These are phyloP conservation scores for Eucalyptus globulus DNA, from an alignment of 345 rosid species.

Conservation along the genomic window DNA sequence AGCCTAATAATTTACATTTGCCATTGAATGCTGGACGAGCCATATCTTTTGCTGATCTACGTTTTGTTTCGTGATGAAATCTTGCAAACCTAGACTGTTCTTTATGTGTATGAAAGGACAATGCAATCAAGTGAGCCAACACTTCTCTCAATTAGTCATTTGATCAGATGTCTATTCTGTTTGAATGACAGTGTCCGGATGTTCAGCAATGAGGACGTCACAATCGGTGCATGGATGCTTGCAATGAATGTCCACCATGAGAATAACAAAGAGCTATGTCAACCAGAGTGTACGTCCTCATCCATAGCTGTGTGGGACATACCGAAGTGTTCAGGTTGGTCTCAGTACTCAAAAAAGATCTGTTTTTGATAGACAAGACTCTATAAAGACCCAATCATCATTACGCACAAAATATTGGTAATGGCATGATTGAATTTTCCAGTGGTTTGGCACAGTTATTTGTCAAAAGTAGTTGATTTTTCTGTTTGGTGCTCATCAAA, in stretches of 20 bases:
- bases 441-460: background rate
- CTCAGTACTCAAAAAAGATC: background rate
- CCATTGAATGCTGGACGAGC: background rate
- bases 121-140: background rate
- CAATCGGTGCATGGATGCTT: constrained; percentile 97
- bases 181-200: constrained; percentile 64
- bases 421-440: background rate
- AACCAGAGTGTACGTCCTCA: constrained; percentile 52
- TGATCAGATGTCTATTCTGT: background rate
- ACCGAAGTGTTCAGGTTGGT: constrained; percentile 90
- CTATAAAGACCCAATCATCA: background rate
- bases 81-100: background rate
- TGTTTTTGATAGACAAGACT: background rate
- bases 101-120: background rate
- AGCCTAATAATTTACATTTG: background rate
- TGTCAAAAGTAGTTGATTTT: background rate
- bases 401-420: background rate
- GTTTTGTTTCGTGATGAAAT: background rate
- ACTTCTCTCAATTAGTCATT: background rate
- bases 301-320: constrained; percentile 91
- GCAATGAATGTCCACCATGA: constrained; percentile 95
- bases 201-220: constrained; percentile 96
- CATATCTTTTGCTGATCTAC: background rate
- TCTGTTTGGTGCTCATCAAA: background rate
- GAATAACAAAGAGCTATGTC: constrained; percentile 53